A percentile compares a stretch with the other conserved stretches of the same genome.
Evolutionary conservation across 306 rosid species (phyloP).

Genomic region (Mucuna pruriens): DNA sequence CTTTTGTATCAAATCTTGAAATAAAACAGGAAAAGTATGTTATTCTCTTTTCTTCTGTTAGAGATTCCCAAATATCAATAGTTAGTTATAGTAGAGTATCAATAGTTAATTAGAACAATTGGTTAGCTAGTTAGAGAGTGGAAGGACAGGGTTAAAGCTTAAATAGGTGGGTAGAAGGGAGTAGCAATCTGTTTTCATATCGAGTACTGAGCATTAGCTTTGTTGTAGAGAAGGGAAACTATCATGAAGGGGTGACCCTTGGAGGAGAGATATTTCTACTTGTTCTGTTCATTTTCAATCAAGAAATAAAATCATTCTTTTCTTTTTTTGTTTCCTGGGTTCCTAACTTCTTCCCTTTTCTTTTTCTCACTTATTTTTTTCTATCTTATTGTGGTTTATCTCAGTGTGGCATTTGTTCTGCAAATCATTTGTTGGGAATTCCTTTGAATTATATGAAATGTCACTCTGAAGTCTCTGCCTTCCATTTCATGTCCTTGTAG

Average conservation of each 20-base stretch:
- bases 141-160: neutral
- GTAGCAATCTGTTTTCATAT: neutral
- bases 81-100: neutral
- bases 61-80: neutral
- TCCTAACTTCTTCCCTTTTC: neutral
- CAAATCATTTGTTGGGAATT: constrained; percentile 20
- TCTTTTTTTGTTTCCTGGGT: neutral
- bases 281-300: neutral
- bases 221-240: neutral
- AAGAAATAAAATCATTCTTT: neutral
- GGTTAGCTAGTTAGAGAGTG: neutral
- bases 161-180: neutral
- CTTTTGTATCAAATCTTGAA: neutral
- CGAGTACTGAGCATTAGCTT: neutral
- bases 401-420: constrained; percentile 4
- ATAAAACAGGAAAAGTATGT: neutral
- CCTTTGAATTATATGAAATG: constrained; percentile 6
- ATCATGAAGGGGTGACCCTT: neutral
- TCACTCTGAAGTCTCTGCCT: constrained; percentile 33
- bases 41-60: neutral
- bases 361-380: neutral
- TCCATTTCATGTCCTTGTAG: constrained; percentile 53
- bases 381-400: neutral
- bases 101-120: neutral
- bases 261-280: too few species aligned